Conservation (phyloP, 2,329 filamentous ascomycete genomes). For the Penicillium sp. region DNA sequence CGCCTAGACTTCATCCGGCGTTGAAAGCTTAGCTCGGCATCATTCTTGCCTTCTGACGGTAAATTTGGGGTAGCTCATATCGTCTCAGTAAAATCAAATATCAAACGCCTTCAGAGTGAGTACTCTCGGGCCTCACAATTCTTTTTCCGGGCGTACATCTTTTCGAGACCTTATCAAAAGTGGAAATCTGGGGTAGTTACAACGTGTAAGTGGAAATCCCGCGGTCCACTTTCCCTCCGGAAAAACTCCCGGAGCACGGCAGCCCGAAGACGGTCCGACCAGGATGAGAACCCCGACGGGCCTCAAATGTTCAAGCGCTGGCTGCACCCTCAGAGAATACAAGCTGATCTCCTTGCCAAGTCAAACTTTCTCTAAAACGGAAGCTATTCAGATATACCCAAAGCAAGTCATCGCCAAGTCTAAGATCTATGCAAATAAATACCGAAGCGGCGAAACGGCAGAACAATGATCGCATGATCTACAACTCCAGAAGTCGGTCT, state of each 20-base stretch:
- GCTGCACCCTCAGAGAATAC: too few species aligned
- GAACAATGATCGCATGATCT: constrained; percentile 1
- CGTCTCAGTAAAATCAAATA: not conserved
- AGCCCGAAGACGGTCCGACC: not conserved
- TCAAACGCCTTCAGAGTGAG: not conserved
- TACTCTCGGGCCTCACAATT: not conserved
- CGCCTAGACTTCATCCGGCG: not conserved
- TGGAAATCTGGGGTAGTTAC: not conserved
- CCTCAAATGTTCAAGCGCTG: too few species aligned
- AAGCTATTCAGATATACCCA: not conserved
- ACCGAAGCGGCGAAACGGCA: not conserved
- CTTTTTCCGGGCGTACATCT: too few species aligned
- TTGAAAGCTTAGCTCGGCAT: not conserved
- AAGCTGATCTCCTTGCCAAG: too few species aligned
- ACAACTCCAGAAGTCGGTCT: not conserved
- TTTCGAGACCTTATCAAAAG: not conserved
- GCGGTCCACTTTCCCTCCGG: not conserved
- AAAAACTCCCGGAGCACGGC: not conserved
- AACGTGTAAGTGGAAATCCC: not conserved
- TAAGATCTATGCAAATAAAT: not conserved
- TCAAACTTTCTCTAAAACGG: not conserved
- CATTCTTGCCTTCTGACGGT: not conserved
- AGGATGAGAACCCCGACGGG: too few species aligned
- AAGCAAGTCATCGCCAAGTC: not conserved
- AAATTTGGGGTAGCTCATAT: not conserved